phyloP scores from a whole-genome alignment of 768 basidiomycete species.

The Exsudoporus frostii region DNA sequence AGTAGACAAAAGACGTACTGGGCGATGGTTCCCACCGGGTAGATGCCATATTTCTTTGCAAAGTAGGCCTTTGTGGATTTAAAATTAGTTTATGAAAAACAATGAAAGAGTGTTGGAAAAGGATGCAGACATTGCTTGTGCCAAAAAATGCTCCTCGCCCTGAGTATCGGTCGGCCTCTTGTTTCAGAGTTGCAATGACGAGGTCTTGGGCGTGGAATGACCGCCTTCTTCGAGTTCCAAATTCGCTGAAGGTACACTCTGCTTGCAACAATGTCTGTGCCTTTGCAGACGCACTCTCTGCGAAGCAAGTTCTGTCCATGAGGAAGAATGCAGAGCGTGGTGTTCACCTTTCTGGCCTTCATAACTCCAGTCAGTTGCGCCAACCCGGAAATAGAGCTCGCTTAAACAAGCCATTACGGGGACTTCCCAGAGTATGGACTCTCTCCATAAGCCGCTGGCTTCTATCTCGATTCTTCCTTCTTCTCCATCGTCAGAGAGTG shows the following conservation, averaged over 20 bases:
- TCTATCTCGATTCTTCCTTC: conserved; percentile 71
- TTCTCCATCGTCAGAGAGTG: conserved; percentile 46
- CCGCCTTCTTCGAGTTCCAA: conserved; percentile 80
- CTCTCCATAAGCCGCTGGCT: conserved; percentile 68
- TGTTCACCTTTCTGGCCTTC: conserved; percentile 71
- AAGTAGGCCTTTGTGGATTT: conserved; percentile 61
- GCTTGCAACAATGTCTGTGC: conserved; percentile 57
- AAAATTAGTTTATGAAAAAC: not conserved
- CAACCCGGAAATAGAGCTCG: conserved; percentile 80
- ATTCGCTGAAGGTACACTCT: conserved; percentile 77
- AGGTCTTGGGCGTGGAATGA: conserved; percentile 74
- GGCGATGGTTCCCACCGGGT: conserved; percentile 78
- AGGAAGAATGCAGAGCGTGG: not conserved
- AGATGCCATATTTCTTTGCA: conserved; percentile 68
- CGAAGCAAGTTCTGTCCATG: not conserved
- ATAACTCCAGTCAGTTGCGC: conserved; percentile 79
- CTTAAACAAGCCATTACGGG: conserved; percentile 91
- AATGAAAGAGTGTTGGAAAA: not conserved
- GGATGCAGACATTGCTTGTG: conserved; percentile 77
- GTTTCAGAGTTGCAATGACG: conserved; percentile 64
- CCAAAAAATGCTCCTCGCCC: conserved; percentile 53
- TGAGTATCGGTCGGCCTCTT: conserved; percentile 53
- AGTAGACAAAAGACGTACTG: conserved; percentile 54
- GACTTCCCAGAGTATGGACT: conserved; percentile 94
- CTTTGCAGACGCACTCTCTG: conserved; percentile 75